Evolutionary conservation across 495 filamentous ascomycete genomes (phyloP).

Genomic region (Hypoxylon cercidicola): DNA sequence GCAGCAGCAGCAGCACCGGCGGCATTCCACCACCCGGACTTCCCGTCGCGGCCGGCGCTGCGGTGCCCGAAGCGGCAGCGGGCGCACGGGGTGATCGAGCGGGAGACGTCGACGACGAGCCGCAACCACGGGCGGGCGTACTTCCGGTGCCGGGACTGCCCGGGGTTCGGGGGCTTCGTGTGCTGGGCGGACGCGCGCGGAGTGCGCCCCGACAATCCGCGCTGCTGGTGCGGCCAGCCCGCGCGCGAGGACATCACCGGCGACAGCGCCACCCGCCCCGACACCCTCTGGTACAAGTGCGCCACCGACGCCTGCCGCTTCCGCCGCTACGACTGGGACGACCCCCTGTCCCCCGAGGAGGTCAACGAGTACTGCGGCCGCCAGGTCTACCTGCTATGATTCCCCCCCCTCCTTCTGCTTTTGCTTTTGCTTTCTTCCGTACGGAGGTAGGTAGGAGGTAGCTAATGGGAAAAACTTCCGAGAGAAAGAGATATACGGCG

Average conservation of each 20-base stretch:
- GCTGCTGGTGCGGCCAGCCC: conserved; percentile 17
- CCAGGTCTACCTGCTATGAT: conserved; percentile 9
- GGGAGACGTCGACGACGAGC: not conserved
- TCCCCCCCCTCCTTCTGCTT: not conserved
- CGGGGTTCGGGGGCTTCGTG: conserved; percentile 7
- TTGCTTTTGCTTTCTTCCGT: not conserved
- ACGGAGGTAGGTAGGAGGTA: too few species aligned
- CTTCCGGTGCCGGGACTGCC: conserved; percentile 20
- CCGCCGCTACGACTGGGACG: conserved; percentile 17
- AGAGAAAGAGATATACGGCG: not conserved
- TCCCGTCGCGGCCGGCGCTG: conserved; percentile 17
- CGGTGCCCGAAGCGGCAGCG: conserved; percentile 10
- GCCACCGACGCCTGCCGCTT: conserved; percentile 24
- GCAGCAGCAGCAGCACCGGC: not conserved
- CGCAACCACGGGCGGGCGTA: conserved; percentile 14
- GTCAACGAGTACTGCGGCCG: conserved; percentile 22
- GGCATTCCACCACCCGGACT: conserved; percentile 18
- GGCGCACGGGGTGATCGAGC: conserved; percentile 6
- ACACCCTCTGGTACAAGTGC: conserved; percentile 31
- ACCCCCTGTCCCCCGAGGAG: conserved; percentile 13
- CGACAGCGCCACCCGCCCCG: not conserved
- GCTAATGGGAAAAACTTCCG: too few species aligned
- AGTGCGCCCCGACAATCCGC: not conserved
- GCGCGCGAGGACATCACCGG: conserved; percentile 27
- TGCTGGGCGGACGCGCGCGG: conserved; percentile 30